A percentile compares a stretch with the other conserved stretches of the same genome.
phyloP scores from a whole-genome alignment of 2,329 filamentous ascomycete genomes.

The Colletotrichum orbiculare region DNA sequence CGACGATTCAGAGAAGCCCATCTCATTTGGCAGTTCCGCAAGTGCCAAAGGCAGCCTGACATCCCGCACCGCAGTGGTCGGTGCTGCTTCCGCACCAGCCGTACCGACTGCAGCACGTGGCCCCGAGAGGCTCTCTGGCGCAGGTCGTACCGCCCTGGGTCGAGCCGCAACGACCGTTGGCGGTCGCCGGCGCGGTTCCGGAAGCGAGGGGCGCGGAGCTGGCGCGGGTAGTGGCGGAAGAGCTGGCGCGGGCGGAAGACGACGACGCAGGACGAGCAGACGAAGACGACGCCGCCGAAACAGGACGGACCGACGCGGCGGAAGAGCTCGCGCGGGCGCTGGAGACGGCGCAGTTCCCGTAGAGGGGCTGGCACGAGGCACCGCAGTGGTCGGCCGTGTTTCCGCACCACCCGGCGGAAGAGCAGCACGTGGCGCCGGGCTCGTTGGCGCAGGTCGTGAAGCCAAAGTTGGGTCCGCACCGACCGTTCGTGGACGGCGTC shows the following conservation, averaged over 20 bases:
- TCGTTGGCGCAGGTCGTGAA: slow-evolving; percentile 41
- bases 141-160: slow-evolving; percentile 40
- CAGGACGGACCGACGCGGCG: too few relatives aligned
- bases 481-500: slow-evolving; percentile 39
- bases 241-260: slow-evolving; percentile 3
- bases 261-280: slow-evolving; percentile 11
- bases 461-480: slow-evolving; percentile 43
- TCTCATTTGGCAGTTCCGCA: slow-evolving; percentile 24
- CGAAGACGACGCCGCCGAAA: background rate
- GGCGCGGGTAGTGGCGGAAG: background rate
- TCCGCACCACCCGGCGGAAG: slow-evolving; percentile 50
- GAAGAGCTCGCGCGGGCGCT: background rate
- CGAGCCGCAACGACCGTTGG: slow-evolving; percentile 45
- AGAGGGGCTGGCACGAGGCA: slow-evolving; percentile 49
- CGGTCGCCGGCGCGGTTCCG: slow-evolving; percentile 24
- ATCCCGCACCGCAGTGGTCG: slow-evolving; percentile 38
- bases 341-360: slow-evolving; percentile 39
- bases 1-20: background rate
- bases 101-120: slow-evolving; percentile 40
- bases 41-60: slow-evolving; percentile 30
- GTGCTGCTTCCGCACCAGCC: slow-evolving; percentile 39
- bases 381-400: slow-evolving; percentile 52
- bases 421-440: slow-evolving; percentile 42
- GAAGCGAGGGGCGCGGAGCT: slow-evolving; percentile 10
- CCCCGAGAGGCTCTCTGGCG: slow-evolving; percentile 33